Conservation (phyloP, 768 basidiomycete genomes). For the Lactarius pseudohatsudake region DNA sequence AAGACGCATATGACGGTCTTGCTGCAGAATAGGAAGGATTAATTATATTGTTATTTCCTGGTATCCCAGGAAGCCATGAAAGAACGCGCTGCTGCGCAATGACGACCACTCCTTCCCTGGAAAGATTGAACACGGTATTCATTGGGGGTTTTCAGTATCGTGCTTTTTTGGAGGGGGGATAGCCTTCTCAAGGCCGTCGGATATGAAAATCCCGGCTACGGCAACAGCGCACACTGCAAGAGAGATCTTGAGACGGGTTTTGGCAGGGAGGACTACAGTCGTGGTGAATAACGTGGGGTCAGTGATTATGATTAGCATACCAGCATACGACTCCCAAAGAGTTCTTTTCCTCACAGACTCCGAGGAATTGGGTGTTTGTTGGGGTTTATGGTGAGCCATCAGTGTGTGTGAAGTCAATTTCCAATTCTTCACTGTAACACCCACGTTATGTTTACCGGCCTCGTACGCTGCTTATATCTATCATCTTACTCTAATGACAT, state of each 20-base stretch:
- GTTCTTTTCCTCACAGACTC: conserved; percentile 32
- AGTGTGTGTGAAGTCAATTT: not conserved
- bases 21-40: conserved; percentile 5
- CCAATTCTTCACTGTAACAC: conserved; percentile 14
- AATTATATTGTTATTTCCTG: not conserved
- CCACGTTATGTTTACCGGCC: conserved; percentile 70
- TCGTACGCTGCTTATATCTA: conserved; percentile 47
- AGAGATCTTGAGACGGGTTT: conserved; percentile 37
- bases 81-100: not conserved
- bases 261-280: conserved; percentile 36
- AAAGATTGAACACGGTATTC: not conserved
- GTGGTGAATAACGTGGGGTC: conserved; percentile 19
- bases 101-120: not conserved
- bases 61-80: not conserved
- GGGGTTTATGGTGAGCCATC: conserved; percentile 9
- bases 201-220: conserved; percentile 34
- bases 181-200: conserved; percentile 35
- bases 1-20: conserved; percentile 28
- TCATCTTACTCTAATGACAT: conserved; percentile 11
- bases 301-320: conserved; percentile 30
- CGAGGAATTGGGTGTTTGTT: not conserved
- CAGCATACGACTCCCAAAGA: conserved; percentile 49
- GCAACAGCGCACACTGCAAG: conserved; percentile 37
- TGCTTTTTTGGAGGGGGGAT: conserved; percentile 28
- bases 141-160: not conserved